Percentiles rank a stretch among this genome's conserved stretches.
Conservation (phyloP, 345 rosid species). For the Corymbia maculata region DNA sequence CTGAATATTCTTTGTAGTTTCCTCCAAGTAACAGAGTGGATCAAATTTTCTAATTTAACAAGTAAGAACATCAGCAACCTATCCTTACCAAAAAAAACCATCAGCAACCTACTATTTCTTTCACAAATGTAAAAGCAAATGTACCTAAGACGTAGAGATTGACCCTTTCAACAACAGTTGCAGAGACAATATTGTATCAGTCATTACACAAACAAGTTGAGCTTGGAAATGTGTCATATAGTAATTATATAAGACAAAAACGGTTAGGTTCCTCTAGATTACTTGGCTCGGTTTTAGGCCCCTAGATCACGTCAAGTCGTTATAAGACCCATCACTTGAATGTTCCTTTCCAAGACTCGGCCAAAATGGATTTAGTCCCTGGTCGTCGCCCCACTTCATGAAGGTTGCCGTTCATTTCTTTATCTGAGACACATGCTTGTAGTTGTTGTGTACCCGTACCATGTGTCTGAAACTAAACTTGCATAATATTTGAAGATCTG, state of each 20-base stretch:
- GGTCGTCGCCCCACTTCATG: neutral
- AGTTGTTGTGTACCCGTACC: neutral
- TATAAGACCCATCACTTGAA: neutral
- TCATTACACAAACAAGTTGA: neutral
- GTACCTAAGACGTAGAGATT: neutral
- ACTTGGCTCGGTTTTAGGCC: neutral
- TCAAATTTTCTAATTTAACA: too few relatives aligned
- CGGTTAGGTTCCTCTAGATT: neutral
- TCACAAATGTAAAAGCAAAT: neutral
- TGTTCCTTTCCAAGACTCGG: neutral
- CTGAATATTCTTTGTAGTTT: neutral
- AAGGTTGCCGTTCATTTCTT: neutral
- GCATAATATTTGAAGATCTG: neutral
- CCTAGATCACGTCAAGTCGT: neutral
- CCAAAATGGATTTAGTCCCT: neutral
- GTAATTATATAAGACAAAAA: neutral
- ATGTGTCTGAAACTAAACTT: neutral
- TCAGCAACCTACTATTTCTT: neutral
- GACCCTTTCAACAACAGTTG: neutral
- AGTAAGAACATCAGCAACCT: too few relatives aligned
- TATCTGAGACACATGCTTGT: neutral
- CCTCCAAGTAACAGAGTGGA: neutral
- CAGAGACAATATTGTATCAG: neutral
- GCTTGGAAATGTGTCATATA: neutral
- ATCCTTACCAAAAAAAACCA: neutral